Conservation (phyloP, 352 stramenopile species). For the Pilasporangium apinafurcum region DNA sequence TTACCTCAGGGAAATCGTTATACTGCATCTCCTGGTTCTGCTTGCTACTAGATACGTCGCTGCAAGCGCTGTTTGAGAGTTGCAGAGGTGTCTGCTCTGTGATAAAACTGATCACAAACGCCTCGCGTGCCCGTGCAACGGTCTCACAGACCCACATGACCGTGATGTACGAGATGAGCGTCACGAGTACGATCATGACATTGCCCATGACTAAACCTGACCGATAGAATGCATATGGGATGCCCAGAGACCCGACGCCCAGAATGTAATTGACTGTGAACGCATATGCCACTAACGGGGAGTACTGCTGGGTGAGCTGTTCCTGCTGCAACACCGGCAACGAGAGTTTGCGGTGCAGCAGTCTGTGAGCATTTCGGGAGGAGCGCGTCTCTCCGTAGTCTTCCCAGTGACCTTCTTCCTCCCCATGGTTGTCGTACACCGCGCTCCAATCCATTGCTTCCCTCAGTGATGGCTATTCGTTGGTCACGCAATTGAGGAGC, state of each 20-base stretch:
- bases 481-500: no score
- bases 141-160: conserved; percentile 87
- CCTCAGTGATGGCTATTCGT: no score
- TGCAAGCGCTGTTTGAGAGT: conserved; percentile 5
- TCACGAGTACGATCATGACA: conserved; percentile 72
- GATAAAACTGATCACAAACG: conserved; percentile 22
- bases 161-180: conserved; percentile 80
- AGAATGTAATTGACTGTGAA: conserved; percentile 93
- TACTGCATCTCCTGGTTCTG: conserved; percentile 19
- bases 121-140: conserved; percentile 45
- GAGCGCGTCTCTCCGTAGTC: conserved; percentile 69
- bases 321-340: conserved; percentile 33
- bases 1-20: conserved; percentile 74
- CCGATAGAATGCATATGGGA: conserved; percentile 84
- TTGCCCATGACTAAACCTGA: conserved; percentile 72
- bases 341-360: conserved; percentile 57
- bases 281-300: conserved; percentile 72
- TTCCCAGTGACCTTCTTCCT: conserved; percentile 54
- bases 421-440: conserved; percentile 68
- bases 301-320: conserved; percentile 35
- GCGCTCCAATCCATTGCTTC: conserved; percentile 78
- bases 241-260: conserved; percentile 85
- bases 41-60: no score
- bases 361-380: conserved; percentile 55
- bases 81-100: conserved; percentile 27